phyloP scores from a whole-genome alignment of 225 moss, liverwort and hornwort genomes.

The Sphagnum contortum region DNA sequence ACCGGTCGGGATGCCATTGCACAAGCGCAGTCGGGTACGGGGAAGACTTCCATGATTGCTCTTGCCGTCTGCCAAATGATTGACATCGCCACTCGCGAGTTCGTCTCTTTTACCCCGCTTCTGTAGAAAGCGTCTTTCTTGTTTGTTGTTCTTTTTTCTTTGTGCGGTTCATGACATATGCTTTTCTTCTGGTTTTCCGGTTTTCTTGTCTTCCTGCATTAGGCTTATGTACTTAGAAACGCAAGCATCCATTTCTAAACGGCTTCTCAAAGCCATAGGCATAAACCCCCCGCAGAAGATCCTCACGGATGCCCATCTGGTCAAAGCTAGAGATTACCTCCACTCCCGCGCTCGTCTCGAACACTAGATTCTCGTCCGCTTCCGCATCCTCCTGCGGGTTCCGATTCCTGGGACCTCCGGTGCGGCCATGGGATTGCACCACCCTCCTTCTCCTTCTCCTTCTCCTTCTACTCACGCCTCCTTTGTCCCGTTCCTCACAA shows the following conservation, averaged over 20 bases:
- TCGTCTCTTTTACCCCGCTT: conserved; percentile 7
- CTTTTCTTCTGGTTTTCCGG: too few relatives aligned
- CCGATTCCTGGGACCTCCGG: conserved; percentile 35
- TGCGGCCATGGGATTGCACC: conserved; percentile 16
- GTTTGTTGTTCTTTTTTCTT: not conserved
- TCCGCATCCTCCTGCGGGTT: conserved; percentile 50
- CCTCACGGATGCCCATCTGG: conserved; percentile 79
- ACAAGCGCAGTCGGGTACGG: conserved; percentile 89
- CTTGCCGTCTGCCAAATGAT: conserved; percentile 82
- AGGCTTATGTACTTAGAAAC: too few relatives aligned
- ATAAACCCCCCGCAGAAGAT: conserved; percentile 72
- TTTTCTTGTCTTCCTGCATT: too few relatives aligned
- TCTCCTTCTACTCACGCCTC: too few relatives aligned
- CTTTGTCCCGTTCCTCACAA: too few relatives aligned
- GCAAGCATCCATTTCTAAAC: too few relatives aligned
- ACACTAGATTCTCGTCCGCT: conserved; percentile 72
- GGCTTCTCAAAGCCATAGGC: conserved; percentile 88
- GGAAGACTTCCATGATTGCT: conserved; percentile 89
- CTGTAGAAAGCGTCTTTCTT: not conserved
- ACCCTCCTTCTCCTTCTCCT: too few relatives aligned
- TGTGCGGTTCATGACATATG: not conserved
- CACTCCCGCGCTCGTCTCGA: conserved; percentile 78
- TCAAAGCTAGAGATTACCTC: conserved; percentile 82
- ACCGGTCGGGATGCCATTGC: conserved; percentile 83
- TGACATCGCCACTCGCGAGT: conserved; percentile 77